Evolutionary conservation across 2,329 filamentous ascomycete species (phyloP), one percentile per base, ranked within the genome.

Genomic region (Aphanocladium album): DNA sequence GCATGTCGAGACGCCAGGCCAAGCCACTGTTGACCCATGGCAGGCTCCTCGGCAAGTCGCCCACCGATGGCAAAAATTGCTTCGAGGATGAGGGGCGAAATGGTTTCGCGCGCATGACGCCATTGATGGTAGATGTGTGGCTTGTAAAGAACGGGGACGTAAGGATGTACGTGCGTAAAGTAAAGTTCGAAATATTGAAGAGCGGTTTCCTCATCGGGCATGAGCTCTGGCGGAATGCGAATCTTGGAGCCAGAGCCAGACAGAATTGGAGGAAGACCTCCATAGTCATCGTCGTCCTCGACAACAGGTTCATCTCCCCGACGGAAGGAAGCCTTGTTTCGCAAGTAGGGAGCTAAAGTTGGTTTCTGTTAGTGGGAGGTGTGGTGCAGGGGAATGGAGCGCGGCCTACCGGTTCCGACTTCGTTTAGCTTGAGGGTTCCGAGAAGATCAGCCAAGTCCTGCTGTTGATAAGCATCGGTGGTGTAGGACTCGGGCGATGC

Each of bases 41-140:
- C 83, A 5, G 90, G 88, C 65, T 96, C 90, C 65, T 95, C 91
- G 1, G 92, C 87, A 63, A 96, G 81, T 41, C 91, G 84, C 9
- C 90, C 90, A 4, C 91, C 89, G 70, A 96, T 95, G 14, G 93
- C 91, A 73, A 98, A 96, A 19, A 98, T 86, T 7, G 91, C 91
- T 73, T 97, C 93, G 1, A 98, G 79, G 60, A 98, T 82, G 35
- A 98, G 79, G 0, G 93, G 93, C 0, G 95, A 97, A 33, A 98
- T 92, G 0, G 89, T 85, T n/a, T 89, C 84, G 62, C 90, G 84
- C 63, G 92, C 88, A 17, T 85, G 87, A 60, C 89, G 86, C 93
- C 93, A 98, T 75, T 97, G 92, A 47, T 91, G 87, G 69, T 95
- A 96, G 68, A 98, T 90, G 43, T 88, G 80, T 2, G 83, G 78